phyloP scores from a whole-genome alignment of 345 rosid genomes.

The Eucalyptus albens region DNA sequence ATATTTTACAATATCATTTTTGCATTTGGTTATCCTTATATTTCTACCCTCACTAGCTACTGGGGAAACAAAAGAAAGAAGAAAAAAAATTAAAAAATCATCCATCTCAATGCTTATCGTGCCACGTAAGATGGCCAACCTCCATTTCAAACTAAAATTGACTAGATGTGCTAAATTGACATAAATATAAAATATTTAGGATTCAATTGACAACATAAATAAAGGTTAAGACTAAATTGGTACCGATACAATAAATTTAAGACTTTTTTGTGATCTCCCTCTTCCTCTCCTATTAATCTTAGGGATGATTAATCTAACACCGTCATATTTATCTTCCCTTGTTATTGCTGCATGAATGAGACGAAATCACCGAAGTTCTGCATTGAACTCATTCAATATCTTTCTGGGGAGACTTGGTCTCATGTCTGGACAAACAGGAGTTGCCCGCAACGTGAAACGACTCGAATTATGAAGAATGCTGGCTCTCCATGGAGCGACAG shows the following conservation, averaged over 20 bases:
- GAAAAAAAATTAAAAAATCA: neutral
- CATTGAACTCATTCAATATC: neutral
- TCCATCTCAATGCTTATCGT: neutral
- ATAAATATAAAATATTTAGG: rapidly evolving
- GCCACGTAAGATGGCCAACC: rapidly evolving
- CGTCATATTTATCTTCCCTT: neutral
- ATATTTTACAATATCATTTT: neutral
- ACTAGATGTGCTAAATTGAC: rapidly evolving
- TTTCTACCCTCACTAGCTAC: rapidly evolving
- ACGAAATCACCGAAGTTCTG: neutral
- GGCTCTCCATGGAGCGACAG: slow-evolving; percentile 53
- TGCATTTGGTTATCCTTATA: neutral
- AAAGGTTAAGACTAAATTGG: rapidly evolving
- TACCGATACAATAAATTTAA: neutral
- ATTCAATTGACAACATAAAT: neutral
- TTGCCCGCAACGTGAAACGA: neutral
- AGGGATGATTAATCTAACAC: neutral
- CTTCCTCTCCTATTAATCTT: neutral
- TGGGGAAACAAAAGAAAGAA: neutral
- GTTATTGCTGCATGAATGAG: neutral
- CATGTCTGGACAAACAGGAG: neutral
- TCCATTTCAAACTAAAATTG: rapidly evolving
- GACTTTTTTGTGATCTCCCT: neutral
- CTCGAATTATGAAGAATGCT: slow-evolving; percentile 37
- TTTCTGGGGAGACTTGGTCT: neutral